phyloP scores from a whole-genome alignment of 768 basidiomycete species.

The Lanmaoa rubissima region DNA sequence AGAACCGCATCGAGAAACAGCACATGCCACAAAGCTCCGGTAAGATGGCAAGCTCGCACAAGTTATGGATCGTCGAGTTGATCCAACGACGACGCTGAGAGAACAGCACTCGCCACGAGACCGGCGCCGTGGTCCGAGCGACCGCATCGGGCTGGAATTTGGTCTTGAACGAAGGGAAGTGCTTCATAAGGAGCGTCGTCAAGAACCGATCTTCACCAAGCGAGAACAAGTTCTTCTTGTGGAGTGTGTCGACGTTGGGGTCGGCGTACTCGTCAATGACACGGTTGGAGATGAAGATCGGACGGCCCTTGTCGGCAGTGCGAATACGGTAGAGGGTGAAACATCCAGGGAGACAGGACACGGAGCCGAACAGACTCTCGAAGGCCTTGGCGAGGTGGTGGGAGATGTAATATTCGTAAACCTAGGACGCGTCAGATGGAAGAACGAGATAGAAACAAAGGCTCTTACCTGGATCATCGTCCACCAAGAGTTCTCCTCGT shows the following conservation, averaged over 20 bases:
- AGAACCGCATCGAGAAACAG: slow-evolving; percentile 72
- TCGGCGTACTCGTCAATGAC: slow-evolving; percentile 72
- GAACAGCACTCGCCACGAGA: slow-evolving; percentile 57
- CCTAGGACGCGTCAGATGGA: slow-evolving; percentile 32
- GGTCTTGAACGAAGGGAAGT: slow-evolving; percentile 67
- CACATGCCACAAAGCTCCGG: slow-evolving; percentile 67
- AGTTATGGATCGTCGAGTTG: slow-evolving; percentile 69
- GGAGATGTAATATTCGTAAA: slow-evolving; percentile 69
- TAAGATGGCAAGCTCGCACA: slow-evolving; percentile 61
- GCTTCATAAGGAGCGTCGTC: slow-evolving; percentile 67
- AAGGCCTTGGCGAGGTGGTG: slow-evolving; percentile 69
- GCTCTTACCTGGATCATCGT: slow-evolving; percentile 67
- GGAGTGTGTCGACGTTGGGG: slow-evolving; percentile 62
- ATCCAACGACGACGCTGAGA: slow-evolving; percentile 74
- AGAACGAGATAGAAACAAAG: background rate
- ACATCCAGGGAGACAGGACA: slow-evolving; percentile 72
- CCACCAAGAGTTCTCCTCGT: slow-evolving; percentile 70
- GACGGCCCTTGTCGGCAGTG: slow-evolving; percentile 69
- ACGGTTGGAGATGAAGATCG: slow-evolving; percentile 69
- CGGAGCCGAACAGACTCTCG: slow-evolving; percentile 66
- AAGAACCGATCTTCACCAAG: slow-evolving; percentile 73
- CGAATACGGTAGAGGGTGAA: slow-evolving; percentile 71
- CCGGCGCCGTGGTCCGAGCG: slow-evolving; percentile 63
- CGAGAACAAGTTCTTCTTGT: slow-evolving; percentile 69
- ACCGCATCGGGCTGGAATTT: slow-evolving; percentile 67